Conservation (phyloP, 129 eudicot genomes). For the Centaurea solstitialis region DNA sequence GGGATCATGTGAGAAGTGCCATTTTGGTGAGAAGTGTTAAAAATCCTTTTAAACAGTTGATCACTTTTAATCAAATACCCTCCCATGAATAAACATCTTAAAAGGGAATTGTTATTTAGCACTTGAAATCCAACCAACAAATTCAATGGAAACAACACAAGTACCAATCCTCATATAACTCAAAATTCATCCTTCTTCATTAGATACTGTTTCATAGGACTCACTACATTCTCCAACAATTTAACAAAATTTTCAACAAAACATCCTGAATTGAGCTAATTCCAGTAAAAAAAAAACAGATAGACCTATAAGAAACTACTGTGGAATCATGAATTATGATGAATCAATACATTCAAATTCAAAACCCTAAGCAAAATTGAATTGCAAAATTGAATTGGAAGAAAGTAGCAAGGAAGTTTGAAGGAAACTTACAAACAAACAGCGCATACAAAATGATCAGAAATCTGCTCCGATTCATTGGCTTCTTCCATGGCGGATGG, state of each 20-base stretch:
- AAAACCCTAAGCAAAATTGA: conserved; percentile 22
- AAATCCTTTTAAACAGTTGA: no score
- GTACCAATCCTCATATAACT: neutral
- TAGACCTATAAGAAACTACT: neutral
- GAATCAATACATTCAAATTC: conserved; percentile 1
- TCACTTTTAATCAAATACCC: no score
- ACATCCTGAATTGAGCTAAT: neutral
- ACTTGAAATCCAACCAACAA: neutral
- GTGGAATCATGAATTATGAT: neutral
- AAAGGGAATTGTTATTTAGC: no score
- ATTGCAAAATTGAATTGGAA: neutral
- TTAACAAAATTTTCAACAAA: neutral
- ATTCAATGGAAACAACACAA: neutral
- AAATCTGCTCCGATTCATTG: conserved; percentile 43
- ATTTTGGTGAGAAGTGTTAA: no score
- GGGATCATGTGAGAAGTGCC: no score
- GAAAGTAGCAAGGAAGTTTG: neutral
- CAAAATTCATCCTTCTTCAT: neutral
- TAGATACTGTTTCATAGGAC: neutral
- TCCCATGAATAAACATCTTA: no score
- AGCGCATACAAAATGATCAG: conserved; percentile 65
- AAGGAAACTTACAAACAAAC: conserved; percentile 58
- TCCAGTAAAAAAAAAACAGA: neutral
- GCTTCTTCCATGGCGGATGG: conserved; percentile 30
- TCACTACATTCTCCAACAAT: neutral